Conservation (phyloP, 441 rosid species). For the Eutrema salsugineum region DNA sequence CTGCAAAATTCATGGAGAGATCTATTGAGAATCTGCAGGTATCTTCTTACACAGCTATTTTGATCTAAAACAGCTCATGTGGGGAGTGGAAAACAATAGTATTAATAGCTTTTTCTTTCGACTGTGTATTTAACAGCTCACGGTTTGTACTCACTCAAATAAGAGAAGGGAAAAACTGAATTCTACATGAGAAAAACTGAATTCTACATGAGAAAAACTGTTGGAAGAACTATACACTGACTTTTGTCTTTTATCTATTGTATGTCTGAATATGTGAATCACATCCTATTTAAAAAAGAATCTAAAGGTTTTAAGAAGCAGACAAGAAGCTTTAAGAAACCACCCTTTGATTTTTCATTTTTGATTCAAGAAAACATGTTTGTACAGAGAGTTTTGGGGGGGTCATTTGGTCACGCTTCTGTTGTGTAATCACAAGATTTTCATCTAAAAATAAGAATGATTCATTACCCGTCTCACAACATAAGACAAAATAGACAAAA, state of each 20-base stretch:
- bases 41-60: background rate
- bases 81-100: slow-evolving; percentile 13
- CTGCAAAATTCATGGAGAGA: slow-evolving; percentile 20
- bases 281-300: background rate
- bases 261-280: slow-evolving; percentile 6
- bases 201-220: slow-evolving; percentile 22
- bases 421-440: slow-evolving; percentile 18
- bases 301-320: background rate
- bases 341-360: background rate
- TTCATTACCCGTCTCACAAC: slow-evolving; percentile 16
- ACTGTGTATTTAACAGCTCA: slow-evolving; percentile 19
- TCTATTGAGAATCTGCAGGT: slow-evolving; percentile 27
- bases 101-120: slow-evolving; percentile 1
- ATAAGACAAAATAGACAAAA: slow-evolving; percentile 18
- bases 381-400: background rate
- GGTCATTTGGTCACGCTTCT: slow-evolving; percentile 10
- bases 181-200: slow-evolving; percentile 10
- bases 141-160: background rate
- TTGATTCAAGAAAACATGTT: slow-evolving; percentile 5
- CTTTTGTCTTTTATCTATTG: slow-evolving; percentile 1
- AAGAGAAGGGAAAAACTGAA: background rate
- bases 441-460: background rate
- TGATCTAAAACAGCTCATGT: slow-evolving; percentile 13
- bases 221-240: slow-evolving; percentile 12
- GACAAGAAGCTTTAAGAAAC: background rate